These are phyloP conservation scores for Saccharum hybrid DNA, from an alignment of 202 grass and related monocot species.

Conservation along the genomic window DNA sequence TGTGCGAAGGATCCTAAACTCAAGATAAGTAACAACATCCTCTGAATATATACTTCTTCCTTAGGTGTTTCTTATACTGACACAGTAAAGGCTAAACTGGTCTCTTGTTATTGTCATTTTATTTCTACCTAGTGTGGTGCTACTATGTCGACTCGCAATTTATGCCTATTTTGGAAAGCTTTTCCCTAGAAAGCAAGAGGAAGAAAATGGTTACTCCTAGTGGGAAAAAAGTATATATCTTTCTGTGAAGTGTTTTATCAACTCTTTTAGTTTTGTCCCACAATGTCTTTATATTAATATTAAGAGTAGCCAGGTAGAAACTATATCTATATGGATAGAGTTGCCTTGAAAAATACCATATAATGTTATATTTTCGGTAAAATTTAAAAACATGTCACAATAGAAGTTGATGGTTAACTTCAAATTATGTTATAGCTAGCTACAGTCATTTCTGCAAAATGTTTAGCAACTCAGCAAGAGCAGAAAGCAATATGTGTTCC, in stretches of 20 bases:
- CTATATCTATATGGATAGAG: neutral
- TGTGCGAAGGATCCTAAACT: neutral
- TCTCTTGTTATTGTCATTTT: neutral
- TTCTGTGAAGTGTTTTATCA: too few relatives aligned
- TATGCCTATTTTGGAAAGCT: neutral
- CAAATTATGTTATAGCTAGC: neutral
- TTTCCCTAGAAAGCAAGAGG: neutral
- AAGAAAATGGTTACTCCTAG: neutral
- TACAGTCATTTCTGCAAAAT: neutral
- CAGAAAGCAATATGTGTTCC: neutral
- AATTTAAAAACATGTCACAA: neutral
- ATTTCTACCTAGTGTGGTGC: neutral
- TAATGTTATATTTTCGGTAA: neutral
- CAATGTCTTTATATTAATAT: neutral
- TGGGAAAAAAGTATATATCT: neutral
- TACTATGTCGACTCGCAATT: neutral
- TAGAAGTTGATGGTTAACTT: neutral
- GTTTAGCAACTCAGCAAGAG: slow-evolving; percentile 3
- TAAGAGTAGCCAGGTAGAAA: neutral
- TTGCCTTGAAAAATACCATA: neutral
- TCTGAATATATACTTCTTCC: neutral
- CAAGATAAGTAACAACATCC: neutral
- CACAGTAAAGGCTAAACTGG: neutral
- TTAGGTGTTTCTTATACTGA: neutral
- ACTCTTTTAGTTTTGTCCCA: neutral